Evolutionary conservation across 2,329 filamentous ascomycete species (phyloP), one percentile per base, ranked within the genome.

Genomic region (Aspergillus sp.): DNA sequence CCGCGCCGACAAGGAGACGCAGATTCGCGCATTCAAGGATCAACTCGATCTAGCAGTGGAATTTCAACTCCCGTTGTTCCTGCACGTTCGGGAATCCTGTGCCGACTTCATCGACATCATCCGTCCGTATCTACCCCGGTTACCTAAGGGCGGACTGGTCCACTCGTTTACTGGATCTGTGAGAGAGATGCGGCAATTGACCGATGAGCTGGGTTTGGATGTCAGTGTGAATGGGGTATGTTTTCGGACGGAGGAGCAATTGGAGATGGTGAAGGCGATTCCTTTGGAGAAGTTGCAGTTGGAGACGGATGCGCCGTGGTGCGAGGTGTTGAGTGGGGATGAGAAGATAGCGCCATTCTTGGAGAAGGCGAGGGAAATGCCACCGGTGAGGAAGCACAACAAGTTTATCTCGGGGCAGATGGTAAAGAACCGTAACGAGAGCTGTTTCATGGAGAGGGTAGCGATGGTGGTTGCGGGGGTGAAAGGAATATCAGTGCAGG

Each of bases 81-180:
- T 71, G 13, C 80, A 36, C 58, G 80, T 77, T 27, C 75, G 80
- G 5, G 74, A 74, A 19, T 75, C 80, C 0, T 79, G 76, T 27
- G 71, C 74, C 2, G 79, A 83, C 32, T 82, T 82, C 30, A 71
- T 79, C 1, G 61, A 64, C 0, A 75, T 80, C 15, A 72, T 84
- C 8, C 66, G 65, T 13, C 75, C 77, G 0, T 83, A 81, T 59
- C 25, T 79, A 0, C 48, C 67, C 0, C 64, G 61, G 3, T 66
- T 82, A 3, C 77, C 78, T 3, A 68, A 71, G 2, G 64, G 71
- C 3, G 93, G 90, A 5, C 84, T 96, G 10, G 93, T 97, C 53
- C 93, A 97, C 77, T 92, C 88, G 68, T 96, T 96, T 71, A 96
- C 92, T 0, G 93, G 92, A 4, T 90, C 90, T 0, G 75, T 72